Evolutionary conservation across 2,329 filamentous ascomycete genomes (phyloP), one percentile per base, ranked within the genome.

Genomic region (Balansia obtecta): DNA sequence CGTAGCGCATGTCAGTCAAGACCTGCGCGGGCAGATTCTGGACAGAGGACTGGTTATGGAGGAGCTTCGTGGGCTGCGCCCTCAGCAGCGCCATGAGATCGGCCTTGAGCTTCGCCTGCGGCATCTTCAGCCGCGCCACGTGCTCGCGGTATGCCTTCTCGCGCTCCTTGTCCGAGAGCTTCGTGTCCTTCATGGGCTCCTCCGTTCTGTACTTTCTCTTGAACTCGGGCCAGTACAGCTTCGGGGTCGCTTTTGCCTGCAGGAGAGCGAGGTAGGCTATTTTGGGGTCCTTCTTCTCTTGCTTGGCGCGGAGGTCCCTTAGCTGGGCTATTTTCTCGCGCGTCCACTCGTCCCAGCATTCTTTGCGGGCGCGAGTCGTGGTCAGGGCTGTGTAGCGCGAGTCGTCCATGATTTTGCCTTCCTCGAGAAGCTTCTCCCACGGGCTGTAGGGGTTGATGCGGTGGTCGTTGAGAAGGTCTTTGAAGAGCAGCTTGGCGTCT

Each of bases 151-250:
- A 94, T 48, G 80, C 72, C 67, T 85, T 89, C 62, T 94, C 88
- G 34, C 85, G 77, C 48, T 91, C 87, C 64, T 85, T 88, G 60
- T 91, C 88, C 34, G 73, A 70, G 22, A 90, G 72, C 47, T 74
- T 77, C 32, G 79, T 71, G 52, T 91, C 85, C 53, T 83, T 85
- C 85, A 98, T 89, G 48, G 83, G 77, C 0, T 78, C 67, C 55
- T 95, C 89, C 56, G 85, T 90, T 56, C 85, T 85, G 67, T 82
- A 93, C 63, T 96, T 98, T 34, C 93, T 77, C 60, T 87, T 88
- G 68, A 98, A 98, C 64, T 98, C 93, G 0, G 88, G 85, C 93
- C 93, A 98, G 72, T 95, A 98, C 1, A 98, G 75, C 68, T 95
- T 97, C 0, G 88, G 85, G 0, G 84, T 93, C 0, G 90, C 91